phyloP scores from a whole-genome alignment of 352 stramenopile species.

The Globisporangium rhizosaccharum region DNA sequence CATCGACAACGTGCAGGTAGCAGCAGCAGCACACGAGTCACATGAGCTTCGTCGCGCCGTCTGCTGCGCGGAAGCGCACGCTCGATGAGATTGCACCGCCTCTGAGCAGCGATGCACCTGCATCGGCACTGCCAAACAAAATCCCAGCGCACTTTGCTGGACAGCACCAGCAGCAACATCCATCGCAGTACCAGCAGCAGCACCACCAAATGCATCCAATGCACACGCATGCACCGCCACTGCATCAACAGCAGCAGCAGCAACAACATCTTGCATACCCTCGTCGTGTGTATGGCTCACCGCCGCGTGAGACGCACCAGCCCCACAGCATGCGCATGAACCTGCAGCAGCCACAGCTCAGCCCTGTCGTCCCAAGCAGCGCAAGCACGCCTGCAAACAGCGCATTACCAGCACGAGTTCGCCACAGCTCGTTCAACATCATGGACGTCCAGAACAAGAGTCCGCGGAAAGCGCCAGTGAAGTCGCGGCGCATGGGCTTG shows the following conservation, averaged over 20 bases:
- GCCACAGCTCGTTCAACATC: slow-evolving; percentile 1
- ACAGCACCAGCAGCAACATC: slow-evolving; percentile 1
- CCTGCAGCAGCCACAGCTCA: slow-evolving; percentile 2
- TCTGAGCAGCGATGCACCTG: slow-evolving; percentile 4
- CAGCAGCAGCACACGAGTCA: background rate
- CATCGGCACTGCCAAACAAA: background rate
- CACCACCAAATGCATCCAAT: background rate
- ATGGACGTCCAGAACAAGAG: slow-evolving; percentile 15
- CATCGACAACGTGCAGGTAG: background rate
- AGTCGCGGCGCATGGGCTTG: slow-evolving; percentile 6
- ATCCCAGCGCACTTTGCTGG: slow-evolving; percentile 1
- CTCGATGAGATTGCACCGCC: slow-evolving; percentile 11
- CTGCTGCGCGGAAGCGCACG: slow-evolving; percentile 8
- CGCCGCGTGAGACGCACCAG: background rate
- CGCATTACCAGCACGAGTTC: background rate
- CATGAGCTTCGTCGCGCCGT: slow-evolving; percentile 9
- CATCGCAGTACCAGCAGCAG: background rate
- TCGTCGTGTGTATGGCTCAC: slow-evolving; percentile 1
- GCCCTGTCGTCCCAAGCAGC: background rate
- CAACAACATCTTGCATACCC: background rate
- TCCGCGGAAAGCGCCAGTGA: slow-evolving; percentile 6
- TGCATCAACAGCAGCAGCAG: slow-evolving; percentile 1
- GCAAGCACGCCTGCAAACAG: slow-evolving; percentile 4
- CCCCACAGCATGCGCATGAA: slow-evolving; percentile 2
- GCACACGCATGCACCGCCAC: background rate